These are phyloP conservation scores for Sanghuangporus weigelae DNA, from an alignment of 1,284 basidiomycete species.

Conservation along the genomic window DNA sequence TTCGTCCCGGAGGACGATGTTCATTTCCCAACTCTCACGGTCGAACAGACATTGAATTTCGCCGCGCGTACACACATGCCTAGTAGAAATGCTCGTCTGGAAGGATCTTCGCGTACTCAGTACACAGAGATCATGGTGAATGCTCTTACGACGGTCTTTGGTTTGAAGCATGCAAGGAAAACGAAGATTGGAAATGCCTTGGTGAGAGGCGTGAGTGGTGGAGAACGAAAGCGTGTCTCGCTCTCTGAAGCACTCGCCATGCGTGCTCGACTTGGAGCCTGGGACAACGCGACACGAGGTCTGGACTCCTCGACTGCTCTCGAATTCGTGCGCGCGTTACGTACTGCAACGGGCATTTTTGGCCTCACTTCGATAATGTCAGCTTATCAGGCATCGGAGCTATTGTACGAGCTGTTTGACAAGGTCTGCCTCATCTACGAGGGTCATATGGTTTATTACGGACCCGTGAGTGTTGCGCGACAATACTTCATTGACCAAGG, in stretches of 20 bases:
- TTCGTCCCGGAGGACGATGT: slow-evolving; percentile 28
- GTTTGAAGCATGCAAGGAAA: slow-evolving; percentile 36
- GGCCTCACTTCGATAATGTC: slow-evolving; percentile 48
- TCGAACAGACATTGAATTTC: slow-evolving; percentile 28
- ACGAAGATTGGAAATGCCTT: slow-evolving; percentile 40
- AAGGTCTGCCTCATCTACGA: slow-evolving; percentile 61
- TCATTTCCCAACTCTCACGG: slow-evolving; percentile 36
- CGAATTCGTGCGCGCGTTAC: slow-evolving; percentile 50
- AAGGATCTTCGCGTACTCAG: slow-evolving; percentile 26
- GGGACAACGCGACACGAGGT: slow-evolving; percentile 62
- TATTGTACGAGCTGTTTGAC: slow-evolving; percentile 47
- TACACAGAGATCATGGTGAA: slow-evolving; percentile 28
- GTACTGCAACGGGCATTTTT: slow-evolving; percentile 48
- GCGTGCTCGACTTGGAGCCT: slow-evolving; percentile 52
- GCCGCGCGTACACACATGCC: slow-evolving; percentile 24
- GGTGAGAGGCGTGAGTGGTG: slow-evolving; percentile 44
- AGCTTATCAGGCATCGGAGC: slow-evolving; percentile 58
- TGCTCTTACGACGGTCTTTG: slow-evolving; percentile 37
- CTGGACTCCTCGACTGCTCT: slow-evolving; percentile 57
- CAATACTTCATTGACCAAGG: slow-evolving; percentile 61
- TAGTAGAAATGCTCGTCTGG: slow-evolving; percentile 20
- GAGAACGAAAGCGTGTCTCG: slow-evolving; percentile 70
- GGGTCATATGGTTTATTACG: slow-evolving; percentile 61
- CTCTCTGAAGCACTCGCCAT: slow-evolving; percentile 66
- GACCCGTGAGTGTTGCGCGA: slow-evolving; percentile 45